Conservation (phyloP, 2,329 filamentous ascomycete genomes). For the Ramularia endophylla region DNA sequence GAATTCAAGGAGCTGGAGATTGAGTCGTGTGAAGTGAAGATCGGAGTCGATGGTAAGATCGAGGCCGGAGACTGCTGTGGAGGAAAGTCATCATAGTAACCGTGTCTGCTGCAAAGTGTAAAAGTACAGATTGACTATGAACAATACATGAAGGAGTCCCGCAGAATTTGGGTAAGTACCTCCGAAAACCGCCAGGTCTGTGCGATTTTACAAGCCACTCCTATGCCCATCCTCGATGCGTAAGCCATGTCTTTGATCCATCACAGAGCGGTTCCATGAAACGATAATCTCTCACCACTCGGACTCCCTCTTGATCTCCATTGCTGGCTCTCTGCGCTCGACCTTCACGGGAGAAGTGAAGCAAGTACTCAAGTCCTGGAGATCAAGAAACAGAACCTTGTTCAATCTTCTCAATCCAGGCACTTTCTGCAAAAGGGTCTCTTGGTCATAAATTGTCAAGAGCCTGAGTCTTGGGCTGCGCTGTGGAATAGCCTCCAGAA, state of each 20-base stretch:
- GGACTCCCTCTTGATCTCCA: neutral
- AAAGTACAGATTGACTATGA: too few relatives aligned
- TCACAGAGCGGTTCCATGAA: too few relatives aligned
- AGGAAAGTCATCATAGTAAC: conserved; percentile 5
- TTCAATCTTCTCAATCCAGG: conserved; percentile 10
- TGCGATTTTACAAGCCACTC: too few relatives aligned
- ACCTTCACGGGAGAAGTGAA: neutral
- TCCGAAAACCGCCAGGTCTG: too few relatives aligned
- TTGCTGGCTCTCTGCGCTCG: too few relatives aligned
- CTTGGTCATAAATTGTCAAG: conserved; percentile 15
- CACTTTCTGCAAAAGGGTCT: conserved; percentile 11
- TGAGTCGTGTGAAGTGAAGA: conserved; percentile 6
- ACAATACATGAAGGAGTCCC: too few relatives aligned
- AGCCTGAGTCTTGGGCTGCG: conserved; percentile 15
- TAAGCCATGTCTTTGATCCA: too few relatives aligned
- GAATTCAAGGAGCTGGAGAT: conserved; percentile 23
- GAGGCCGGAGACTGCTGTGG: conserved; percentile 16
- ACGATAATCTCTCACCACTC: neutral
- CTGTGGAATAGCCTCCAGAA: conserved; percentile 17
- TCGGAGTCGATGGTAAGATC: conserved; percentile 11
- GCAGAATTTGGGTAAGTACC: too few relatives aligned
- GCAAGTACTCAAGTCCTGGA: too few relatives aligned
- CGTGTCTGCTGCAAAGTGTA: too few relatives aligned
- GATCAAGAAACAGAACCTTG: conserved; percentile 12
- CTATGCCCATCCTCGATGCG: too few relatives aligned